A percentile compares a stretch with the other conserved stretches of the same genome.
Conservation (phyloP, 2,329 filamentous ascomycete genomes). For the Phaeosphaeriaceae sp. region DNA sequence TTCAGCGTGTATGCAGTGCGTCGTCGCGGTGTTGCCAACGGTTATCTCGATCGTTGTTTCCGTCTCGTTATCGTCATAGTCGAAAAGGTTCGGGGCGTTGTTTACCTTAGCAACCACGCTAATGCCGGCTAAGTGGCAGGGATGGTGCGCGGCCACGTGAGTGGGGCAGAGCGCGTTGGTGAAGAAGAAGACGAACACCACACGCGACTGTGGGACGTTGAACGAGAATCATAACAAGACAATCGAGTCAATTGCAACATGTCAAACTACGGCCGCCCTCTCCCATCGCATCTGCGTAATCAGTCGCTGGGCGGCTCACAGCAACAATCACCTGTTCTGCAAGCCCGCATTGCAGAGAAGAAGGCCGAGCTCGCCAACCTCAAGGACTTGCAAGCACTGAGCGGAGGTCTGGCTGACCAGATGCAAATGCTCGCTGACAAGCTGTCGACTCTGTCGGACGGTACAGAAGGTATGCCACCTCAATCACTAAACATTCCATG, state of each 20-base stretch:
- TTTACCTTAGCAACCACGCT: conserved; percentile 44
- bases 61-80: conserved; percentile 30
- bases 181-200: conserved; percentile 1
- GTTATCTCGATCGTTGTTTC: conserved; percentile 39
- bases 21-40: conserved; percentile 18
- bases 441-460: conserved; percentile 77
- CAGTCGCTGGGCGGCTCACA: conserved; percentile 49
- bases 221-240: neutral
- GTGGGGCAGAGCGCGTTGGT: conserved; percentile 31
- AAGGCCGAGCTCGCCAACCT: conserved; percentile 82
- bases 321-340: conserved; percentile 72
- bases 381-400: conserved; percentile 78
- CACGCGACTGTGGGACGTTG: neutral
- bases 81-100: conserved; percentile 33
- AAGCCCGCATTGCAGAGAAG: conserved; percentile 83
- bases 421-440: conserved; percentile 85
- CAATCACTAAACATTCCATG: conserved; percentile 1
- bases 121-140: conserved; percentile 5
- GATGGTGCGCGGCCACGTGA: conserved; percentile 27
- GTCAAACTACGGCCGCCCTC: conserved; percentile 51
- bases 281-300: conserved; percentile 71
- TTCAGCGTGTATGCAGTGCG: conserved; percentile 6
- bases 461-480: conserved; percentile 71
- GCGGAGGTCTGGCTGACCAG: conserved; percentile 77
- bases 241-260: conserved; percentile 21